phyloP scores from a whole-genome alignment of 345 rosid genomes.

The Sonneratia alba region DNA sequence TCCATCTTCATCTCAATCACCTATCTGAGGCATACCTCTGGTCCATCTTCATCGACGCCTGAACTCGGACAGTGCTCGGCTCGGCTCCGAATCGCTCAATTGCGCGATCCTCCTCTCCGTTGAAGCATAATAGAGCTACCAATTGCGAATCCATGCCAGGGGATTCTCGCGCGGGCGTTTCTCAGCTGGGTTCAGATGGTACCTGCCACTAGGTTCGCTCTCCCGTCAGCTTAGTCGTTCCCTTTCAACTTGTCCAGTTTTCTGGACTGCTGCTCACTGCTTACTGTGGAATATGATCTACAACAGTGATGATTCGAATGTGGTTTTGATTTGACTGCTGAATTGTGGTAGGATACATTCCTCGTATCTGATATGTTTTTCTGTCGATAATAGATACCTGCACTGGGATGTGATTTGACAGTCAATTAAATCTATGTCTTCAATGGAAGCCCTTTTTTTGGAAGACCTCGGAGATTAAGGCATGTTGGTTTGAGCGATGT shows the following conservation, averaged over 20 bases:
- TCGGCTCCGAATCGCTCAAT: too few species aligned
- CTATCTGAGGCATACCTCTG: background rate
- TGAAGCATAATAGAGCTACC: background rate
- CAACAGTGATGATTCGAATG: background rate
- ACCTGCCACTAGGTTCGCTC: background rate
- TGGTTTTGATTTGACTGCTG: background rate
- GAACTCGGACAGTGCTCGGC: background rate
- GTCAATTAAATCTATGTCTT: background rate
- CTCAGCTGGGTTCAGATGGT: background rate
- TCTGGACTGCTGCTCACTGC: too few species aligned
- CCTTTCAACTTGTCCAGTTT: too few species aligned
- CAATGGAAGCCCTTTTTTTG: background rate
- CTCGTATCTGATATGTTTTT: background rate
- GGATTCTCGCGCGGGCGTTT: background rate
- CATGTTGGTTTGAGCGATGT: background rate
- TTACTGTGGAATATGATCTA: too few species aligned
- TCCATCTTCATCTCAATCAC: background rate
- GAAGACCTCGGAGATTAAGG: background rate
- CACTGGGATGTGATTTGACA: background rate
- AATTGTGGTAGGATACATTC: background rate
- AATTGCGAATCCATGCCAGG: background rate
- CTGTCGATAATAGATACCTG: background rate
- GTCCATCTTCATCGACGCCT: background rate
- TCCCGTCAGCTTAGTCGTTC: too few species aligned
- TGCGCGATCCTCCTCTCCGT: background rate